Base-by-base conservation (phyloP, 2,329 filamentous ascomycete species). In the Ceratocystis colombiana region DNA sequence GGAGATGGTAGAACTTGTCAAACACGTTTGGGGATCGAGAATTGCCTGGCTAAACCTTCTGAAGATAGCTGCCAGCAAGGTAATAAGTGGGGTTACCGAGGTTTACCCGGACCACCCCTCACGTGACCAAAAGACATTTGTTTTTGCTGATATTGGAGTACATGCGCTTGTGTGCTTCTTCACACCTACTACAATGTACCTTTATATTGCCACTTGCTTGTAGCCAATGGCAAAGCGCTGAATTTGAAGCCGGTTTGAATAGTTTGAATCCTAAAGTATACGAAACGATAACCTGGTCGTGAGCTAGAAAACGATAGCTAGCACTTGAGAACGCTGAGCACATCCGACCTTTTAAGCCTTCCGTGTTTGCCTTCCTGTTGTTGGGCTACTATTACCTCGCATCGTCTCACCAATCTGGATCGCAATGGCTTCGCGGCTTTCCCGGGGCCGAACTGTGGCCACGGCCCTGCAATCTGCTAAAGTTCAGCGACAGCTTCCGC, bases 391-490 rank as follows among this genome's bases (percentile, higher is more conserved):
- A 28, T 17, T 41, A 41, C 12, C 37, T 41, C 37, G 37, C 55
- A 62, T 57, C 59, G n/a, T 46, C 15, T 30, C 37, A 53, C 20
- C 50, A 45, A 61, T 22, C 12, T 30, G 22, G 33, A 44, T 59
- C 41, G 66, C 61, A 66, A 70, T 70, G 69, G 68, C 69, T 59
- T 65, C 66, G 57, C 65, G 69, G 62, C 74, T 84, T 72, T 80
- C 79, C 72, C 79, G 82, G 74, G 80, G 78, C 75, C 79, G 82
- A 74, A 79, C 79, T 69, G 73, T 86, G 70, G 79, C 79, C 73
- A 79, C 82, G 73, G 79, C 80, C 77, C 74, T 85, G 70, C 79
- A 79, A 73, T 79, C 82, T n/a, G 75, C 76, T 62, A 81, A 76
- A 71, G 75, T 8, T 5, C 53, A 57, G 28, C 37, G 37, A 41